phyloP scores from a whole-genome alignment of 2,329 filamentous ascomycete species.

The Bretziella fagacearum region DNA sequence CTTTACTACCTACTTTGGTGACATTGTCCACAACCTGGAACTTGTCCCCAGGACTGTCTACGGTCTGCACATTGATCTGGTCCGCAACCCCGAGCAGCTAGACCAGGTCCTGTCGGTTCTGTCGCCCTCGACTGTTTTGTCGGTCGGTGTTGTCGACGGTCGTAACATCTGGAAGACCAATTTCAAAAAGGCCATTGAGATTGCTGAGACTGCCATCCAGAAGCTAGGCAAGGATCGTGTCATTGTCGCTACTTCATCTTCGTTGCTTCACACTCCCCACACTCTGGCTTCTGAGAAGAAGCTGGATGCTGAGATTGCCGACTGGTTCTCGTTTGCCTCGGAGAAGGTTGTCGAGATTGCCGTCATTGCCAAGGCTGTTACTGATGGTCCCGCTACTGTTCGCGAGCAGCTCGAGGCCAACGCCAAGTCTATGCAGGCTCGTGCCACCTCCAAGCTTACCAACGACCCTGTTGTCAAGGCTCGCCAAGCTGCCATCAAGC shows the following conservation, averaged over 20 bases:
- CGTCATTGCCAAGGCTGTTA: conserved; percentile 92
- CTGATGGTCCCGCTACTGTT: conserved; percentile 74
- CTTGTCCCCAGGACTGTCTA: conserved; percentile 64
- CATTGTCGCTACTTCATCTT: conserved; percentile 91
- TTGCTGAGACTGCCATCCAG: conserved; percentile 75
- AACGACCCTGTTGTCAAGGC: conserved; percentile 98
- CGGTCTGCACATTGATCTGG: conserved; percentile 85
- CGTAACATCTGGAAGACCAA: conserved; percentile 99
- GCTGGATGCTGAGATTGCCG: conserved; percentile 76
- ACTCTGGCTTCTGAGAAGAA: conserved; percentile 98
- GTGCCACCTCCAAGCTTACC: conserved; percentile 81
- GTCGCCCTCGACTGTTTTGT: conserved; percentile 77
- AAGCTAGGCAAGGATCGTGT: conserved; percentile 95
- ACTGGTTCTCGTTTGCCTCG: conserved; percentile 97
- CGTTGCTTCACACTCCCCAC: conserved; percentile 95
- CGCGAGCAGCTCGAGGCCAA: conserved; percentile 87
- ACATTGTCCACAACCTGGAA: conserved; percentile 98
- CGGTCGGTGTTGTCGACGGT: conserved; percentile 90
- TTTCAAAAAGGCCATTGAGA: conserved; percentile 87
- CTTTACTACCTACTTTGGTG: conserved; percentile 96
- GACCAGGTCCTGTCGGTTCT: conserved; percentile 68
- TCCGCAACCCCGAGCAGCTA: conserved; percentile 96
- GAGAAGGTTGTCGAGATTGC: conserved; percentile 89
- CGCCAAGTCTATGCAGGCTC: conserved; percentile 80
- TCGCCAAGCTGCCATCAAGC: conserved; percentile 72